Evolutionary conservation across 768 basidiomycete species (phyloP).

Genomic region (Hortiboletus flavorubellus): DNA sequence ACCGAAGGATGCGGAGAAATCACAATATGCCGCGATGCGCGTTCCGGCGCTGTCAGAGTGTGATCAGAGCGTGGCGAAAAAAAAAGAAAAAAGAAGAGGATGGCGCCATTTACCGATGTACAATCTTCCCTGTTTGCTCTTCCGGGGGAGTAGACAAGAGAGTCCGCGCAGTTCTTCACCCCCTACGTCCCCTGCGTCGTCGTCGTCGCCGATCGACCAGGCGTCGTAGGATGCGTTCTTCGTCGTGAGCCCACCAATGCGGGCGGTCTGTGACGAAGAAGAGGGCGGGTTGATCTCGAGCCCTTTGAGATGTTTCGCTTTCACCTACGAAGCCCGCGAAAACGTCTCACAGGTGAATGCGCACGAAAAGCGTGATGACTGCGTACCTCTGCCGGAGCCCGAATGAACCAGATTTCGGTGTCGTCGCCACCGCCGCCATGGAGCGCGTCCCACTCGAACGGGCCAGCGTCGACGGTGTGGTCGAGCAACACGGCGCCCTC

Average conservation of each 20-base stretch:
- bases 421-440: conserved; percentile 46
- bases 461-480: conserved; percentile 39
- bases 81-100: background rate
- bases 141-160: conserved; percentile 63
- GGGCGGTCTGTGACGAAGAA: conserved; percentile 36
- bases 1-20: conserved; percentile 47
- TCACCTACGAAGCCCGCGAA: conserved; percentile 43
- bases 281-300: conserved; percentile 46
- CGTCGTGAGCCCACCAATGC: conserved; percentile 48
- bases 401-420: conserved; percentile 67
- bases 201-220: conserved; percentile 53
- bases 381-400: conserved; percentile 65
- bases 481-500: conserved; percentile 47
- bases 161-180: conserved; percentile 64
- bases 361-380: too few relatives aligned
- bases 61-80: conserved; percentile 31
- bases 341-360: background rate
- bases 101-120: conserved; percentile 45
- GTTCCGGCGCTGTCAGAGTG: conserved; percentile 48
- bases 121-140: conserved; percentile 54
- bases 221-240: conserved; percentile 60
- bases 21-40: conserved; percentile 56
- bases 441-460: conserved; percentile 69
- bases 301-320: conserved; percentile 59
- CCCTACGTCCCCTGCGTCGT: conserved; percentile 34